Evolutionary conservation across 2,329 filamentous ascomycete species (phyloP), one percentile per base, ranked within the genome.

Genomic region (Epichloe coenophiala): DNA sequence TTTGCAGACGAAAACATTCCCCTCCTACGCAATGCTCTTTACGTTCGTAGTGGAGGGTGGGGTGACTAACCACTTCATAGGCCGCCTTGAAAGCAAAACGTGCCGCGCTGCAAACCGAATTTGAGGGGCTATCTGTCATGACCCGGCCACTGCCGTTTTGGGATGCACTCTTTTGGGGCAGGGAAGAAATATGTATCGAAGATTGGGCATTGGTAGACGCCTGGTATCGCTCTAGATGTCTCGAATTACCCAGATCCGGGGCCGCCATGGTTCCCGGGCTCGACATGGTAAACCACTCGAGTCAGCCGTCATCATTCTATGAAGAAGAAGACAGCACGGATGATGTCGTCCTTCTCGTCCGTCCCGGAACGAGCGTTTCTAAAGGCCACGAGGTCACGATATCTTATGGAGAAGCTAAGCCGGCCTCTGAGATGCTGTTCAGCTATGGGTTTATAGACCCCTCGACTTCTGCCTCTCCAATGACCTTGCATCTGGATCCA

Each of bases 361-460:
- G 79, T 15, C 75, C 80, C 3, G 79, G 76, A 11, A 73, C 74
- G 57, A 62, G 62, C 4, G 59, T 90, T 15, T 58, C 66, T 0
- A 55, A 66, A 11, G 80, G 78, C 2, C 76, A 83, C 0, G 90
- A 97, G 64, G 72, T 96, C 47, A 90, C 84, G 3, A 96, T 97
- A 60, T 85, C 83, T 45, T 95, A 95, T 60, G 93, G 91, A 3
- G 77, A 84, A 51, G 75, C 81, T 35, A 97, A 96, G 66, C 81
- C 88, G 1, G 85, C 88, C 3, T 89, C 89, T 35, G 91, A 97
- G 66, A 95, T 95, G 83, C 74, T 97, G 2, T 97, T 97, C 67
- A 95, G 85, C 43, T 98, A 98, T 61, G 93, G 93, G 0, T 97
- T 98, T 61, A 77, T 97, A 40, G 83, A 89, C 57, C 62, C 82